Evolutionary conservation across 805 yeast genomes (phyloP), one percentile per base, ranked within the genome.

Genomic region (Candida vaughaniae): DNA sequence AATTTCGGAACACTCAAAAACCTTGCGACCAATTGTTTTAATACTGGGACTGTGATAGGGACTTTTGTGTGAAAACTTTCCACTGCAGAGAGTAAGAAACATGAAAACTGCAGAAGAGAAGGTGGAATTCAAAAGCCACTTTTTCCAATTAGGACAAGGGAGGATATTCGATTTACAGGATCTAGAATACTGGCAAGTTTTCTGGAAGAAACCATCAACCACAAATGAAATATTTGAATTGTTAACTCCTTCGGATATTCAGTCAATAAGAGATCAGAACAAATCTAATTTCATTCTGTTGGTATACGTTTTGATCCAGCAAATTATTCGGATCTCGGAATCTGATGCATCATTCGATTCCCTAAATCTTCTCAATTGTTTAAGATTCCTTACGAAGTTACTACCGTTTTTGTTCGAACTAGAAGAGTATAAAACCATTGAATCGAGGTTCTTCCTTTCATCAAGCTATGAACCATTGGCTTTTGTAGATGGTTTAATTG

Each of bases 61-160:
- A n/a, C n/a, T n/a, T n/a, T n/a, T n/a, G n/a, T n/a, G n/a, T n/a
- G n/a, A n/a, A n/a, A n/a, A n/a, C n/a, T n/a, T n/a, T n/a, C n/a
- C n/a, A n/a, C n/a, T n/a, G n/a, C n/a, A n/a, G n/a, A n/a, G n/a
- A n/a, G n/a, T n/a, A n/a, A n/a, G n/a, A n/a, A n/a, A n/a, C n/a
- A 87, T 87, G 95, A 89, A 83, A 28, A 75, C 82, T 22, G 66
- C 82, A n/a, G 91, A 85, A 39, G 85, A 90, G 16, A 82, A 73
- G 51, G 62, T 76, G 25, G 65, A 67, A 36, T 75, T 78, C 57
- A 79, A 77, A 53, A 73, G 73, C 50, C 86, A 80, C 50, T 74
- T 85, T 43, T 71, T 73, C 51, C 66, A 69, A 44, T 70, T 86
- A 18, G 74, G 78, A 4, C 80, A 75, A 31, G 66, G 72, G 18